A percentile compares a stretch with the other conserved stretches of the same genome.
Conservation (phyloP, 345 rosid species). For the Hevea brasiliensis region DNA sequence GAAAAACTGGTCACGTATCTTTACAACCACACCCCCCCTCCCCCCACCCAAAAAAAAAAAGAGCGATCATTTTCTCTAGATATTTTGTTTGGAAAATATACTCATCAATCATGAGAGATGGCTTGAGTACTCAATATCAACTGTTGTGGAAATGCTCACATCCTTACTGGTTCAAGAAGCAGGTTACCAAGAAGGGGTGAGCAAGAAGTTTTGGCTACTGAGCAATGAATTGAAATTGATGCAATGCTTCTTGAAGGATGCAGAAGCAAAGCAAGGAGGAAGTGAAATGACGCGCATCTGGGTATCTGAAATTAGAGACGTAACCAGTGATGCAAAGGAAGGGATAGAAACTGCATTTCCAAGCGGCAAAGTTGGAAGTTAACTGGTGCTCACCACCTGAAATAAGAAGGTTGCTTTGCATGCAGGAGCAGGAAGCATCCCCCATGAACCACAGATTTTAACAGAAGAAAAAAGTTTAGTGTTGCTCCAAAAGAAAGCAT, state of each 20-base stretch:
- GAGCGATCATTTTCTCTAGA: not conserved
- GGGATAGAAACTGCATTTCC: conserved; percentile 25
- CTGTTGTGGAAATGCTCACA: not conserved
- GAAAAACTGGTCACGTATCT: not conserved
- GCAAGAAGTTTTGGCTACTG: not conserved
- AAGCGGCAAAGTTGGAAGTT: conserved; percentile 19
- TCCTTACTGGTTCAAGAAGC: not conserved
- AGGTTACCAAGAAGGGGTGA: not conserved
- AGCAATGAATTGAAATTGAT: not conserved
- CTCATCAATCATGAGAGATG: not conserved
- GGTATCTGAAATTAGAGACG: conserved; percentile 12
- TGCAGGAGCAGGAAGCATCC: not conserved
- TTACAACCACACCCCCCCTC: too few species aligned
- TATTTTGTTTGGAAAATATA: not conserved
- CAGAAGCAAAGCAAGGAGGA: conserved; percentile 18
- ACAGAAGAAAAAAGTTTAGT: not conserved
- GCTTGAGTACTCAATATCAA: not conserved
- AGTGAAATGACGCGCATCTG: conserved; percentile 8
- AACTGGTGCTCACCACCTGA: conserved; percentile 21
- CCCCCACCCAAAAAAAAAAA: not conserved
- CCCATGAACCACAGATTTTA: not conserved
- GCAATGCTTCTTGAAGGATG: conserved; percentile 21
- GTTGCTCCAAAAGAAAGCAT: not conserved
- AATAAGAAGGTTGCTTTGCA: conserved; percentile 18
- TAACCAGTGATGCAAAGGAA: conserved; percentile 11